These are phyloP conservation scores for Colletotrichum trifolii DNA, from an alignment of 2,329 filamentous ascomycete genomes.

Conservation along the genomic window DNA sequence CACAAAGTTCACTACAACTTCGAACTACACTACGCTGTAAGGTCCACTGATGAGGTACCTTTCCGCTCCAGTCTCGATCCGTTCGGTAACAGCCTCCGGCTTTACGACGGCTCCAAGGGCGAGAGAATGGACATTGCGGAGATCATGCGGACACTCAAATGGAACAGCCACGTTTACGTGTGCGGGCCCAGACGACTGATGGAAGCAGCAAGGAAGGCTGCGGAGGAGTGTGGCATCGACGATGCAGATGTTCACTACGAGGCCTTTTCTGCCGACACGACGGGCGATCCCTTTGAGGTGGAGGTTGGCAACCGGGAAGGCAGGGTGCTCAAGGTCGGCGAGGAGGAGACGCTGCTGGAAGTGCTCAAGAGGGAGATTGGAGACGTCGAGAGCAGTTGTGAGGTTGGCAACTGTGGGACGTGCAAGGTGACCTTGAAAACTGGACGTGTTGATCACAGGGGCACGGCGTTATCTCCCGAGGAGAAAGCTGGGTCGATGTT, in stretches of 20 bases:
- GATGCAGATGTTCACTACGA: constrained; percentile 69
- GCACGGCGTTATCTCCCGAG: constrained; percentile 57
- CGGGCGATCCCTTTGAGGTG: constrained; percentile 70
- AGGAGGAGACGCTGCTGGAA: constrained; percentile 62
- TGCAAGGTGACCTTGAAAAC: constrained; percentile 56
- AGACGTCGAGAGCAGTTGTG: constrained; percentile 60
- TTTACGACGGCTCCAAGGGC: constrained; percentile 65
- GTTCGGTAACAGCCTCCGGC: constrained; percentile 53
- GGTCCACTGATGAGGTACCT: constrained; percentile 62
- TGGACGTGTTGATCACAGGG: constrained; percentile 61
- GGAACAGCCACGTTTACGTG: constrained; percentile 69
- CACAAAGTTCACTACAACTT: constrained; percentile 59
- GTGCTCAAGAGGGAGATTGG: constrained; percentile 56
- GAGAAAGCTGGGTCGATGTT: constrained; percentile 59
- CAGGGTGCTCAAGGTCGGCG: constrained; percentile 56
- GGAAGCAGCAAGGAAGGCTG: constrained; percentile 57
- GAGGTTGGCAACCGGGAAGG: constrained; percentile 56
- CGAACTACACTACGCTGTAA: constrained; percentile 69
- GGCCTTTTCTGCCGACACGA: constrained; percentile 63
- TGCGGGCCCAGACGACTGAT: constrained; percentile 70
- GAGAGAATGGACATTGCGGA: constrained; percentile 62
- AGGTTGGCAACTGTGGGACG: constrained; percentile 66
- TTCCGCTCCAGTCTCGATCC: constrained; percentile 60
- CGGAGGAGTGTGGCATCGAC: constrained; percentile 54
- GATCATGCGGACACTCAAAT: constrained; percentile 58